A percentile compares a stretch with the other conserved stretches of the same genome.
Conservation (phyloP, 2,329 filamentous ascomycete species). For the Pseudogymnoascus sp. region DNA sequence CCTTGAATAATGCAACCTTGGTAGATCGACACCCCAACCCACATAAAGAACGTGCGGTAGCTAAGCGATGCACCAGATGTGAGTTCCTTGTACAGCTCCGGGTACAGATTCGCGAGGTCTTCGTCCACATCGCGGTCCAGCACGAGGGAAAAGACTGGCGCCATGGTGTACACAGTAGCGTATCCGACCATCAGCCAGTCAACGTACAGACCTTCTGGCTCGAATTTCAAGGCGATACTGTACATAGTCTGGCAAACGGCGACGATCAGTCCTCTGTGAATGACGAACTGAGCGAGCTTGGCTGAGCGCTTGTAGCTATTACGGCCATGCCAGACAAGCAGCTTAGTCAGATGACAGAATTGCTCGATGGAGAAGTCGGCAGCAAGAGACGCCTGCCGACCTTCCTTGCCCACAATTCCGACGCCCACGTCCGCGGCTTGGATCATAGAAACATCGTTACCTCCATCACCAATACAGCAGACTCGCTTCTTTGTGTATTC, state of each 20-base stretch:
- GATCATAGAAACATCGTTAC: slow-evolving; percentile 99
- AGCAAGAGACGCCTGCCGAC: slow-evolving; percentile 84
- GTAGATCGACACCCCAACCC: slow-evolving; percentile 91
- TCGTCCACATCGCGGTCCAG: slow-evolving; percentile 95
- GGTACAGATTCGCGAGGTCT: slow-evolving; percentile 85
- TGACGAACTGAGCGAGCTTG: slow-evolving; percentile 95
- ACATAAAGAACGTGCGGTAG: slow-evolving; percentile 92
- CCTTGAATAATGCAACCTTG: slow-evolving; percentile 94
- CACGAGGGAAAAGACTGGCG: slow-evolving; percentile 85
- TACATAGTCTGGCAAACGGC: slow-evolving; percentile 95
- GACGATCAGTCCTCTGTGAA: slow-evolving; percentile 92
- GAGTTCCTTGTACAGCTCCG: slow-evolving; percentile 96
- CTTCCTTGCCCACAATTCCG: slow-evolving; percentile 96
- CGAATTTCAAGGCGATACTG: slow-evolving; percentile 84
- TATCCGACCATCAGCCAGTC: slow-evolving; percentile 97
- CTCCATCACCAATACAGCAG: slow-evolving; percentile 94
- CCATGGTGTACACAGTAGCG: slow-evolving; percentile 89
- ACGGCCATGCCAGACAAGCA: slow-evolving; percentile 96
- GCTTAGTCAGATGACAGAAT: slow-evolving; percentile 88
- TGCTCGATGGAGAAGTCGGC: slow-evolving; percentile 96
- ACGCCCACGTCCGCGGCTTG: slow-evolving; percentile 97
- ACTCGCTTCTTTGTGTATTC: slow-evolving; percentile 88
- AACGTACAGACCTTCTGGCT: slow-evolving; percentile 89
- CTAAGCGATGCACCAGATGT: slow-evolving; percentile 78
- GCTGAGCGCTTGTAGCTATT: slow-evolving; percentile 95